Conservation (phyloP, 2,329 filamentous ascomycete genomes). For the Penicillium italicum region DNA sequence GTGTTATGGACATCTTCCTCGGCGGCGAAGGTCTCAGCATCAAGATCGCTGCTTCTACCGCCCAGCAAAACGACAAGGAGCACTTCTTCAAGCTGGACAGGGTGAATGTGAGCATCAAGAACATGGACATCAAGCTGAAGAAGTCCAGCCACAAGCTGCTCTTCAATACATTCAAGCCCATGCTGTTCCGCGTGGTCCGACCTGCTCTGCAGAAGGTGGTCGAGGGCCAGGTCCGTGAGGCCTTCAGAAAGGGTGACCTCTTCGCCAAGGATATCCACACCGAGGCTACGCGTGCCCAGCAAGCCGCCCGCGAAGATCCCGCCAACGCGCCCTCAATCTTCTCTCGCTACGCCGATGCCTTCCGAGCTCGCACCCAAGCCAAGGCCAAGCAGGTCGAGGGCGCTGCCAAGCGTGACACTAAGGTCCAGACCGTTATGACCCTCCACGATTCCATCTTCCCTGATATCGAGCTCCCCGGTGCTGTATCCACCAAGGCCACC, state of each 20-base stretch:
- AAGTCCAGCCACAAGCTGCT: conserved; percentile 93
- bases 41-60: conserved; percentile 81
- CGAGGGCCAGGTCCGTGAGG: conserved; percentile 84
- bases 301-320: conserved; percentile 64
- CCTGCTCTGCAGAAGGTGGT: conserved; percentile 82
- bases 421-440: conserved; percentile 79
- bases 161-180: conserved; percentile 79
- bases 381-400: conserved; percentile 73
- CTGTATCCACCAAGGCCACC: conserved; percentile 88
- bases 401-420: conserved; percentile 57
- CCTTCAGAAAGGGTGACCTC: conserved; percentile 70
- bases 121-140: conserved; percentile 84
- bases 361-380: conserved; percentile 69
- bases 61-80: conserved; percentile 68
- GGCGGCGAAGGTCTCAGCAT: conserved; percentile 86
- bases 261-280: conserved; percentile 73
- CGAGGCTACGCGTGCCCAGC: conserved; percentile 71
- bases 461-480: conserved; percentile 76
- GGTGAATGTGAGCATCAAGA: conserved; percentile 74
- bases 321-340: conserved; percentile 78
- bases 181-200: conserved; percentile 78
- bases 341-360: conserved; percentile 72
- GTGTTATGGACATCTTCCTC: conserved; percentile 83
- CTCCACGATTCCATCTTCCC: conserved; percentile 91
- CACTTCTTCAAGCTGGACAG: conserved; percentile 95